Percentiles rank a stretch among this genome's conserved stretches.
These are phyloP conservation scores for Entamoeba histolytica DNA, from an alignment of 208 protist species.

Conservation along the genomic window DNA sequence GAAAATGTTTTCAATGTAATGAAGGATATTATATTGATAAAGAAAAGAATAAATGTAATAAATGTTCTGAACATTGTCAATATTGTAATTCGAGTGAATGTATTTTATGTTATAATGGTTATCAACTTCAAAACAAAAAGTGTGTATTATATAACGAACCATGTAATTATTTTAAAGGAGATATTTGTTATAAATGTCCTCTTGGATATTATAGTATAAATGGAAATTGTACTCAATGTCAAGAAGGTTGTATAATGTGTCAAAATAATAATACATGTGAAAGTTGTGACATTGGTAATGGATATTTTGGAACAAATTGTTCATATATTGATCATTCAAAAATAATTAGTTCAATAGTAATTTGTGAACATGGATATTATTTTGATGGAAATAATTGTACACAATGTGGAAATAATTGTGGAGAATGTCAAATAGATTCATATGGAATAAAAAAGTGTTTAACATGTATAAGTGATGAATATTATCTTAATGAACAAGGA, in stretches of 20 bases:
- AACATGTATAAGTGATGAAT: no score
- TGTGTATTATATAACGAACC: background rate
- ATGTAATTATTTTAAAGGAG: background rate
- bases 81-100: background rate
- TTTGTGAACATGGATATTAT: background rate
- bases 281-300: background rate
- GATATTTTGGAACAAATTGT: background rate
- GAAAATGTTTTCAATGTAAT: background rate
- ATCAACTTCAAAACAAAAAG: background rate
- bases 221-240: background rate
- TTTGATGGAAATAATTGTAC: background rate
- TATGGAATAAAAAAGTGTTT: background rate
- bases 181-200: background rate
- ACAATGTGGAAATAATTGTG: background rate
- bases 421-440: background rate
- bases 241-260: background rate
- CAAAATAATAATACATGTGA: background rate
- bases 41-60: background rate
- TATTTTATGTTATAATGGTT: background rate
- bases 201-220: background rate
- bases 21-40: background rate
- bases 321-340: background rate
- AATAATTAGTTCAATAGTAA: background rate
- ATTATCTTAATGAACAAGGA: no score
- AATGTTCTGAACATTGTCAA: background rate